A percentile compares a stretch with the other conserved stretches of the same genome.
Evolutionary conservation across 2,329 filamentous ascomycete species (phyloP).

Genomic region (Trichoderma koningiopsis): DNA sequence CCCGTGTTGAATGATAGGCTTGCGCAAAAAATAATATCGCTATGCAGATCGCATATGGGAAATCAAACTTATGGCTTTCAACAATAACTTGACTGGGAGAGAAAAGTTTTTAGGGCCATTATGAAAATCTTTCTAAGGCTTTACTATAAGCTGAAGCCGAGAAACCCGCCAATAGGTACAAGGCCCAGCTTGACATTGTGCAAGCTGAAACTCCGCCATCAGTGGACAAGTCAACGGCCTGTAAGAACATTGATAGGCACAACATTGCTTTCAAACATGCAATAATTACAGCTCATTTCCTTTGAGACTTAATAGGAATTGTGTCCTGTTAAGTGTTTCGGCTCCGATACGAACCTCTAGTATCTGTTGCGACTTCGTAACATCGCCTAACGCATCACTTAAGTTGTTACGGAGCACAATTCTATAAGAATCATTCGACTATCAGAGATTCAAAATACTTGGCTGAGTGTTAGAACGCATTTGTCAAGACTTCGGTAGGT

Average conservation of each 20-base stretch:
- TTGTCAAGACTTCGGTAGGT: neutral
- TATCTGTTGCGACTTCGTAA: neutral
- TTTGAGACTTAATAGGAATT: neutral
- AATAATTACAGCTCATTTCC: neutral
- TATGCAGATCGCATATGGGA: neutral
- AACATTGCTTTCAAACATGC: neutral
- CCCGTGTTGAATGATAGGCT: neutral
- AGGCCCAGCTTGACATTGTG: neutral
- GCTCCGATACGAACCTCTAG: neutral
- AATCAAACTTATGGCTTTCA: neutral
- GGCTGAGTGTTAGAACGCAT: neutral
- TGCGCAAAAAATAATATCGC: neutral
- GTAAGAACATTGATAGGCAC: neutral
- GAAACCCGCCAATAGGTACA: neutral
- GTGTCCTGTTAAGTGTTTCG: neutral
- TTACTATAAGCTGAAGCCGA: neutral
- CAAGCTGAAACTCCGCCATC: neutral
- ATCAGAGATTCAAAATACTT: neutral
- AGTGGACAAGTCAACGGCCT: neutral
- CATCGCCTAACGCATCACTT: neutral
- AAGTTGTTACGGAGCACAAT: neutral
- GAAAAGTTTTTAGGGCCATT: neutral
- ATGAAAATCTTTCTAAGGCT: neutral
- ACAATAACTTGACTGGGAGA: neutral
- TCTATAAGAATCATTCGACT: neutral